Base-by-base conservation (phyloP, 306 rosid species). In the Fragaria nilgerrensis region DNA sequence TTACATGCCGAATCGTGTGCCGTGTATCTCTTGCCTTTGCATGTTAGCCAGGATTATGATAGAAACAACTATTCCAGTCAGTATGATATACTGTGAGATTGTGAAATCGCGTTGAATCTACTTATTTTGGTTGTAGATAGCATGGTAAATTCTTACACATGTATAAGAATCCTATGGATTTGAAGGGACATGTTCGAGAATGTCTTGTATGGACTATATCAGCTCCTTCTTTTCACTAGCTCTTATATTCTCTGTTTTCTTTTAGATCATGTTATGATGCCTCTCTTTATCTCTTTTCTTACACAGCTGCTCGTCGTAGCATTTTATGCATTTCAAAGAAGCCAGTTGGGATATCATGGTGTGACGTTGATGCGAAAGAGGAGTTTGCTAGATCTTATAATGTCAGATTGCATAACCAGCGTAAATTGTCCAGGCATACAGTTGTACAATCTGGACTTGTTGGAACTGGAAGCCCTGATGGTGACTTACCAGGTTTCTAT, bases 371-470 rank as follows among this genome's bases (percentile, higher is more conserved):
- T 82, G 66, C 83, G 59, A 81, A 55, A 47, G 65, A 76, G 76
- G 84, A 78, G 55, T 43, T 83, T 43, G 72, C 48, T 58, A 77
- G 83, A 67, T 67, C 74, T 32, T 75, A 22, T 77, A 20, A 62
- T 71, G 55, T 23, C 49, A 83, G 75, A 77, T 75, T 78, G 77
- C 64, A 48, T 70, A 59, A 50, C 70, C 83, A 50, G 52, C 65
- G 80, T 75, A 82, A 81, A 71, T 55, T 78, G 41, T 32, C 75
- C 14, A 83, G 92, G 76, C 70, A 50, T 72, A 61, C 84, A 43
- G 81, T 84, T 89, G 92, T 76, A 48, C 90, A 87, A 77, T 89
- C 89, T 68, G 92, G 86, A 81, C 82, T 88, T 82, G 78, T 87
- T 32, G 80, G 84, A 77, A 77, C 85, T 39, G 94, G 96, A 44